Evolutionary conservation across 2,329 filamentous ascomycete species (phyloP), one percentile per base, ranked within the genome.

Genomic region (Phoma sp.): DNA sequence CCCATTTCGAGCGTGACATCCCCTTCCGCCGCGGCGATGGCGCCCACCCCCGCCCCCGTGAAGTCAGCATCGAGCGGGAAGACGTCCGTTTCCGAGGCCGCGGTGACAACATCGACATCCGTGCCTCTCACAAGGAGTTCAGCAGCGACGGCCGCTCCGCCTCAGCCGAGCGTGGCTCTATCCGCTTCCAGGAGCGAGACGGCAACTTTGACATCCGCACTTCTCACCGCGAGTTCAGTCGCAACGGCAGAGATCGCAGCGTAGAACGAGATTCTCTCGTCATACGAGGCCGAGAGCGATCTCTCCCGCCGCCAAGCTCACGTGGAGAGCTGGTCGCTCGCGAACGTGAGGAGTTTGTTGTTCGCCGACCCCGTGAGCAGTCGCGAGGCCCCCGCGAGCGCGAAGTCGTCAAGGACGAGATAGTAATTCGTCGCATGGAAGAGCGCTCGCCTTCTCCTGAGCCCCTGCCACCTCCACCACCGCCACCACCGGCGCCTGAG

Each of bases 401-500:
- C 25, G 76, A 77, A 46, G 70, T 72, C 43, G 57, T 73, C 63
- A 71, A 71, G 55, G 71, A 74, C 55, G 70, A 73, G 48, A 74
- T 73, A 68, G 79, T 81, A 67, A 81, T 82, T 58, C 67, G 72
- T 32, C 74, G 79, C 39, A 76, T 76, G 40, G 76, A 75, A 52
- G 78, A 80, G 64, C 68, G 72, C 25, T 73, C 81, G 19, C 80
- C 82, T 4, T 82, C 84, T 19, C 84, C 85, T 43, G 76, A 78
- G 15, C 72, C 75, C 19, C 78, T 77, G 36, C 76, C 78, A 8
- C 71, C 74, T 25, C 78, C 79, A 38, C 76, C 77, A 37, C 77
- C 76, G 35, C 77, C 77, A 33, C 75, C 78, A 31, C 78, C 78
- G 41, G 81, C 83, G 39, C 86, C 85, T 27, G 83, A 84, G 60